Conservation (phyloP, 2,329 filamentous ascomycete species). For the Cytospora paraplurivora region DNA sequence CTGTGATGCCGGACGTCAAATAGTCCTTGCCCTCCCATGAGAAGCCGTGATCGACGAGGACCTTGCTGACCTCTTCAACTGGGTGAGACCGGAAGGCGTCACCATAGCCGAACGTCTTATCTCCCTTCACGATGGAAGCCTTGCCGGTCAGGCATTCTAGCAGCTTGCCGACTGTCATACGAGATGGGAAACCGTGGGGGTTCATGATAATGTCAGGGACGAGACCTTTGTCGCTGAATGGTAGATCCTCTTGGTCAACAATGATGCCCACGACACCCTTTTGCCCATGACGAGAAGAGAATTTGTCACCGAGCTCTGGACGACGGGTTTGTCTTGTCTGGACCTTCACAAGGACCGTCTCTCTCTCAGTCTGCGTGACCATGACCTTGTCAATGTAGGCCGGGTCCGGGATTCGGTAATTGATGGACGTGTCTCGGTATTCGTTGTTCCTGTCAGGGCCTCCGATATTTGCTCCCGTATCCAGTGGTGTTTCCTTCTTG, state of each 20-base stretch:
- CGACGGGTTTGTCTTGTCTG: conserved; percentile 94
- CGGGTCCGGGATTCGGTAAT: conserved; percentile 81
- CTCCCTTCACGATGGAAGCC: conserved; percentile 82
- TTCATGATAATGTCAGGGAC: conserved; percentile 99
- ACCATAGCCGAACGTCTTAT: conserved; percentile 80
- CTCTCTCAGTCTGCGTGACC: conserved; percentile 85
- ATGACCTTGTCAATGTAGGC: conserved; percentile 96
- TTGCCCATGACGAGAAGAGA: conserved; percentile 96
- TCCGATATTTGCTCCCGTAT: conserved; percentile 72
- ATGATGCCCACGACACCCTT: conserved; percentile 98
- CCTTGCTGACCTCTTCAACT: conserved; percentile 84
- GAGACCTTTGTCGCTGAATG: conserved; percentile 87
- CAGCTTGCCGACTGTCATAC: conserved; percentile 99
- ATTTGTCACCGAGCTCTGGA: conserved; percentile 96
- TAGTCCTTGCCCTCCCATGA: conserved; percentile 97
- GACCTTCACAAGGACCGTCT: conserved; percentile 86
- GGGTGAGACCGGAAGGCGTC: conserved; percentile 82
- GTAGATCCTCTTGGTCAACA: conserved; percentile 94
- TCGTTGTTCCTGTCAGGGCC: conserved; percentile 66
- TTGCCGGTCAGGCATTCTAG: conserved; percentile 94
- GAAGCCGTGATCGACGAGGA: conserved; percentile 86
- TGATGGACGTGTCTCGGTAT: conserved; percentile 68
- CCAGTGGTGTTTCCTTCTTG: conserved; percentile 83
- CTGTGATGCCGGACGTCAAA: conserved; percentile 91
- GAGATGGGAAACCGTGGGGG: conserved; percentile 97